phyloP scores from a whole-genome alignment of 495 filamentous ascomycete species.

The Ramalina peruviana region DNA sequence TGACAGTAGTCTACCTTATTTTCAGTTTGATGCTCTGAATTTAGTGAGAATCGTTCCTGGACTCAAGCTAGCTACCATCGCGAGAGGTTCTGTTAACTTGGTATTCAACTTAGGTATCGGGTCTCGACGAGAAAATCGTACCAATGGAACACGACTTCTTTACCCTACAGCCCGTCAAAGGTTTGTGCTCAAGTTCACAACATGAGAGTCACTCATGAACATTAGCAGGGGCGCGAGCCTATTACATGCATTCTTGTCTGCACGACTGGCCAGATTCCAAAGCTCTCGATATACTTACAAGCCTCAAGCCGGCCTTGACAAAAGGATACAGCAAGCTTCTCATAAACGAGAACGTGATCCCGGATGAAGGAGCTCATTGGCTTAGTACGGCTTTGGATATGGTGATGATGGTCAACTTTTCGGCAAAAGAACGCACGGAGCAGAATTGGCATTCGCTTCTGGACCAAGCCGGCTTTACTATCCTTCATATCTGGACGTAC shows the following conservation, averaged over 20 bases:
- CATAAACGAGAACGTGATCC: constrained; percentile 40
- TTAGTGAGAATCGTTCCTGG: no score
- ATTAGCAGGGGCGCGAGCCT: constrained; percentile 27
- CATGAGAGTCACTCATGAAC: background rate
- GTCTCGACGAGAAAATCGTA: constrained; percentile 15
- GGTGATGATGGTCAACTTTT: constrained; percentile 28
- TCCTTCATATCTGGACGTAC: constrained; percentile 26
- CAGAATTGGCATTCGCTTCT: constrained; percentile 17
- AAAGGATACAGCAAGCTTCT: constrained; percentile 31
- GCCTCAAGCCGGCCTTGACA: constrained; percentile 26
- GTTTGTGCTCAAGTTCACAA: background rate
- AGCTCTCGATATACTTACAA: constrained; percentile 24
- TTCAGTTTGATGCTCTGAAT: no score
- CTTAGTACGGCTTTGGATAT: constrained; percentile 30
- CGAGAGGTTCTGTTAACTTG: no score
- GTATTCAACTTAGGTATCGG: constrained; percentile 9
- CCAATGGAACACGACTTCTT: constrained; percentile 36
- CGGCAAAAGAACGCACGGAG: constrained; percentile 25
- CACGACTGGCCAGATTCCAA: constrained; percentile 34
- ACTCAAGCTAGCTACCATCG: no score
- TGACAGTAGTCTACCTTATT: no score
- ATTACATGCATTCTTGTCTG: constrained; percentile 32
- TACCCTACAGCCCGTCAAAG: constrained; percentile 32
- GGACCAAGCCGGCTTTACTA: constrained; percentile 32
- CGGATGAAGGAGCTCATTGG: constrained; percentile 26